phyloP scores from a whole-genome alignment of 371 early-diverging fungal species.

The Catenaria anguillulae region DNA sequence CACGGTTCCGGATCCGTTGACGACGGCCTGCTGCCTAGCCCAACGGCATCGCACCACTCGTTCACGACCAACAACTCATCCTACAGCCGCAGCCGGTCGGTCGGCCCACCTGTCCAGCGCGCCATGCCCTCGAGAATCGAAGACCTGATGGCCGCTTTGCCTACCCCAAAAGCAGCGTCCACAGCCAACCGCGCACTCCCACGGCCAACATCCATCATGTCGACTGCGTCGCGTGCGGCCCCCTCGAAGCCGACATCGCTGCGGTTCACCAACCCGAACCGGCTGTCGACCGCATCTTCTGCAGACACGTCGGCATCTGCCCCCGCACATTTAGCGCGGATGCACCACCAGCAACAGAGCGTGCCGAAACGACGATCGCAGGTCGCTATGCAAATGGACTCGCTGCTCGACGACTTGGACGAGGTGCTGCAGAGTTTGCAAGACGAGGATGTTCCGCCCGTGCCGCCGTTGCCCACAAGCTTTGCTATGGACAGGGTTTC shows the following conservation, averaged over 20 bases:
- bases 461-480: background rate
- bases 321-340: background rate
- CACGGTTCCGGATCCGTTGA: background rate
- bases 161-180: too few relatives aligned
- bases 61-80: background rate
- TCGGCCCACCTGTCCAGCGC: background rate
- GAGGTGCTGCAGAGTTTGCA: background rate
- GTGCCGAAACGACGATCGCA: background rate
- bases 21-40: background rate
- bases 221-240: too few relatives aligned
- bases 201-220: background rate
- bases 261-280: background rate
- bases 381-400: background rate
- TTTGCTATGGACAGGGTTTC: too few relatives aligned
- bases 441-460: background rate
- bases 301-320: background rate
- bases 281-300: background rate
- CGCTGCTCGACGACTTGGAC: background rate
- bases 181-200: background rate
- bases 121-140: background rate
- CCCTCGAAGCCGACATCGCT: background rate
- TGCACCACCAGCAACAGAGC: too few relatives aligned
- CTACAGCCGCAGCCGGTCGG: background rate
- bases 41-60: background rate
- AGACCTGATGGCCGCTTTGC: background rate